These are phyloP conservation scores for Murraya paniculata DNA, from an alignment of 345 rosid genomes.

Conservation along the genomic window DNA sequence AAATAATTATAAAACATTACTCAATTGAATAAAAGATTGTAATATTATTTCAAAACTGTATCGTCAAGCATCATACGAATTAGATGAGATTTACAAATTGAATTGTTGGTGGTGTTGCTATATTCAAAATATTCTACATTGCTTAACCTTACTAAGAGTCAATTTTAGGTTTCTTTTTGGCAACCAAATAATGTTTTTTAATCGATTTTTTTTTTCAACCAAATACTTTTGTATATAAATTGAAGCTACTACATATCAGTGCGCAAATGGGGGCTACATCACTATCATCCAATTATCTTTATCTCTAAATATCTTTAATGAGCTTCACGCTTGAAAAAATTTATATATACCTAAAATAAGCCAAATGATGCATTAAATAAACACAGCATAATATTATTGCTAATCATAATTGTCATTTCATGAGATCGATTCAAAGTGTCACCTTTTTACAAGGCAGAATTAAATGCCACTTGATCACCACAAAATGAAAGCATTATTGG, in stretches of 20 bases:
- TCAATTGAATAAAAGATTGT: no score
- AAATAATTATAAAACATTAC: no score
- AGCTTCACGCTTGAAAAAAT: no score
- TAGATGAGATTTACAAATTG: neutral
- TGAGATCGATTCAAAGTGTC: neutral
- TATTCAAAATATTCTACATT: neutral
- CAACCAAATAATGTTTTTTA: neutral
- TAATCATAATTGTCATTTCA: neutral
- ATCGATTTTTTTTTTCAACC: no score
- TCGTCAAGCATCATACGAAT: neutral
- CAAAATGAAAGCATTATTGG: neutral
- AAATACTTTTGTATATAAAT: neutral
- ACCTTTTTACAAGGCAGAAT: neutral
- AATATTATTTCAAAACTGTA: neutral
- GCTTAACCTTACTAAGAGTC: neutral
- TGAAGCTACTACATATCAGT: neutral
- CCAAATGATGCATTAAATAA: neutral
- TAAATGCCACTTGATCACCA: neutral
- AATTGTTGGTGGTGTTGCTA: neutral
- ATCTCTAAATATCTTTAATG: no score
- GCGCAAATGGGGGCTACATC: neutral
- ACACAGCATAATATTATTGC: neutral
- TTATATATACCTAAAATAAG: neutral
- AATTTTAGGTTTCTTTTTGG: neutral
- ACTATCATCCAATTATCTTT: neutral